Evolutionary conservation across 805 yeast genomes (phyloP).

Genomic region (Ogataea sp.): DNA sequence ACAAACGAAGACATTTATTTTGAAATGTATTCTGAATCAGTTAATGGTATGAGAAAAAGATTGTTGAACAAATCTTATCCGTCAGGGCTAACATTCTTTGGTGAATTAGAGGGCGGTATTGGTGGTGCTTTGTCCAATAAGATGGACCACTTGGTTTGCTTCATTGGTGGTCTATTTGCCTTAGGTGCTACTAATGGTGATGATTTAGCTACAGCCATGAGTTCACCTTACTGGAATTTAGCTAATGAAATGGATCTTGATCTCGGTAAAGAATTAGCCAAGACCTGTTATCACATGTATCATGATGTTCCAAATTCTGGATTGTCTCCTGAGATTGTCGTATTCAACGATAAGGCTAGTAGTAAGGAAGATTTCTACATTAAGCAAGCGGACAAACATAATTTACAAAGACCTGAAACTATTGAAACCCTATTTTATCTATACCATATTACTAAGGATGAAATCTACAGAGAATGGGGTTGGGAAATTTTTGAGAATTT

Average conservation of each 20-base stretch:
- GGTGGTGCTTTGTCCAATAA: slow-evolving; percentile 51
- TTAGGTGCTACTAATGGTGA: slow-evolving; percentile 82
- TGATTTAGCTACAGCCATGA: slow-evolving; percentile 45
- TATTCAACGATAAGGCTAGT: slow-evolving; percentile 54
- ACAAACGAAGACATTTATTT: slow-evolving; percentile 64
- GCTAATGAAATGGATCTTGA: slow-evolving; percentile 54
- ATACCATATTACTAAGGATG: slow-evolving; percentile 73
- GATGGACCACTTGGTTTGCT: slow-evolving; percentile 92
- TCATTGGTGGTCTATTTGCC: slow-evolving; percentile 82
- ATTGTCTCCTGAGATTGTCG: slow-evolving; percentile 81
- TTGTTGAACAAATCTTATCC: slow-evolving; percentile 57
- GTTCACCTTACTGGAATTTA: slow-evolving; percentile 47
- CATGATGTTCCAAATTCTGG: slow-evolving; percentile 64
- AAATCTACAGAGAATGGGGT: slow-evolving; percentile 82
- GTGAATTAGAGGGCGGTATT: slow-evolving; percentile 72
- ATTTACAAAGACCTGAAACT: slow-evolving; percentile 89
- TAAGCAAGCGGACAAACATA: slow-evolving; percentile 69
- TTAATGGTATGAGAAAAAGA: slow-evolving; percentile 67
- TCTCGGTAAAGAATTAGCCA: slow-evolving; percentile 66
- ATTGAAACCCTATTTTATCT: slow-evolving; percentile 80
- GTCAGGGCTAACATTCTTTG: slow-evolving; percentile 55
- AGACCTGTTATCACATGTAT: slow-evolving; percentile 82
- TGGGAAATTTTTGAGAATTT: slow-evolving; percentile 76
- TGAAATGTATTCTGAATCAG: slow-evolving; percentile 69
- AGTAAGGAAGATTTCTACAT: slow-evolving; percentile 50